A percentile compares a stretch with the other conserved stretches of the same genome.
These are phyloP conservation scores for Alternaria ventricosa DNA, from an alignment of 2,329 filamentous ascomycete species.

Conservation along the genomic window DNA sequence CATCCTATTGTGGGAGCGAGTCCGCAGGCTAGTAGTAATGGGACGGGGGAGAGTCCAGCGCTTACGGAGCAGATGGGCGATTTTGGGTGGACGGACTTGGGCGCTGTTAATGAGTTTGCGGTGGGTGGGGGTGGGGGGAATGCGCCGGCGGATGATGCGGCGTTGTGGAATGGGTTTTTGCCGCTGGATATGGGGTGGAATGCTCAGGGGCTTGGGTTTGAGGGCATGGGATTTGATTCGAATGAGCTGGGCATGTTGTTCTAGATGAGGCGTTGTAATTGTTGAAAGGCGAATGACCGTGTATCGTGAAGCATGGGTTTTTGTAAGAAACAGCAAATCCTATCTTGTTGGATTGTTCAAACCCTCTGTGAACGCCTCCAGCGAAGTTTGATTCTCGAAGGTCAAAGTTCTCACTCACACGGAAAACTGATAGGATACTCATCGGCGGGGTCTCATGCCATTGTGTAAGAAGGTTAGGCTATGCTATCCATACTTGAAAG, in stretches of 20 bases:
- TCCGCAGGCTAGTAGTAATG: slow-evolving; percentile 49
- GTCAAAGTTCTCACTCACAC: background rate
- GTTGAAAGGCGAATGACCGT: background rate
- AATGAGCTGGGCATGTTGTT: slow-evolving; percentile 41
- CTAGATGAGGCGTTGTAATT: background rate
- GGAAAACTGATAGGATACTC: background rate
- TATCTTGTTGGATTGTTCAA: background rate
- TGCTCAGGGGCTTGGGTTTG: slow-evolving; percentile 39
- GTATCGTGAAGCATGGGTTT: background rate
- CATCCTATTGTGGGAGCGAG: slow-evolving; percentile 18
- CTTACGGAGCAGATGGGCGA: slow-evolving; percentile 57
- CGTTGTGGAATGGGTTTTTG: slow-evolving; percentile 46
- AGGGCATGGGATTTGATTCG: slow-evolving; percentile 36
- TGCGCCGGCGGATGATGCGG: slow-evolving; percentile 31
- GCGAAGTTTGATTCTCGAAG: background rate
- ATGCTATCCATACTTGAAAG: background rate
- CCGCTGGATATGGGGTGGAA: slow-evolving; percentile 49
- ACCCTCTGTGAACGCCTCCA: background rate
- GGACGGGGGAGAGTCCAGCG: slow-evolving; percentile 50
- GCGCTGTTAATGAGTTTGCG: slow-evolving; percentile 57
- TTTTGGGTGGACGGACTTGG: slow-evolving; percentile 58
- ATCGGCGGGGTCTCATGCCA: background rate
- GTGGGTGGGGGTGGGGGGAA: slow-evolving; percentile 50
- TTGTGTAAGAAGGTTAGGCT: background rate
- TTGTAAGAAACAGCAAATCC: background rate